phyloP scores from a whole-genome alignment of 345 rosid species.

The Passiflora organensis region DNA sequence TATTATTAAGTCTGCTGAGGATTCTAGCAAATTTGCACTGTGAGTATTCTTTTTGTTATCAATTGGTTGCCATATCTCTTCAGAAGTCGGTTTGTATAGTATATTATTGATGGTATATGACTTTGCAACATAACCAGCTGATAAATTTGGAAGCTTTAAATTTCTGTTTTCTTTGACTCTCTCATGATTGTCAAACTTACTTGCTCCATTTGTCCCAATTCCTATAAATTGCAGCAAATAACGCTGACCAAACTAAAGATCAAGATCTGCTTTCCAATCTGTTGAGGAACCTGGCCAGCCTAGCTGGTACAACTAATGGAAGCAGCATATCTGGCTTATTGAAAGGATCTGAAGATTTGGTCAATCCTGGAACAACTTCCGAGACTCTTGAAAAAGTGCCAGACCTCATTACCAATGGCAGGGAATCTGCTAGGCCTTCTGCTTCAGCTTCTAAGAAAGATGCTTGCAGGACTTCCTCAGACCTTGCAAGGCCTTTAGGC shows the following conservation, averaged over 20 bases:
- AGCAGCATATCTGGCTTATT: conserved; percentile 54
- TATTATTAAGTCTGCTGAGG: conserved; percentile 73
- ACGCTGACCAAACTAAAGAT: conserved; percentile 58
- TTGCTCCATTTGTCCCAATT: conserved; percentile 7
- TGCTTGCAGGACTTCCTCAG: conserved; percentile 16
- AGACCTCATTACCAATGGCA: conserved; percentile 17
- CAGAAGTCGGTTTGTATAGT: background rate
- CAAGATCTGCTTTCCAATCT: conserved; percentile 79
- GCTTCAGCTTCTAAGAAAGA: conserved; percentile 27
- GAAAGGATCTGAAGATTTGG: conserved; percentile 52
- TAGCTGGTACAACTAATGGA: conserved; percentile 27
- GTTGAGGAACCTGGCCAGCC: conserved; percentile 63
- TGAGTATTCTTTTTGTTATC: conserved; percentile 29
- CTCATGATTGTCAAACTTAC: background rate
- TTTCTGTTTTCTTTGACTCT: background rate
- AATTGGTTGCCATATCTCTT: conserved; percentile 1
- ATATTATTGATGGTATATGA: background rate
- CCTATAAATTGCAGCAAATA: conserved; percentile 54
- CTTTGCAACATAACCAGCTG: conserved; percentile 2
- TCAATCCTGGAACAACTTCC: conserved; percentile 32
- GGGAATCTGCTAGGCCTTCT: conserved; percentile 32
- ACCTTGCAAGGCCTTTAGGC: conserved; percentile 16
- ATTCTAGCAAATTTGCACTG: conserved; percentile 85
- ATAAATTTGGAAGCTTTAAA: background rate
- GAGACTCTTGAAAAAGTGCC: conserved; percentile 17